Evolutionary conservation across 768 basidiomycete genomes (phyloP).

Genomic region (Kwoniella botswanensis): DNA sequence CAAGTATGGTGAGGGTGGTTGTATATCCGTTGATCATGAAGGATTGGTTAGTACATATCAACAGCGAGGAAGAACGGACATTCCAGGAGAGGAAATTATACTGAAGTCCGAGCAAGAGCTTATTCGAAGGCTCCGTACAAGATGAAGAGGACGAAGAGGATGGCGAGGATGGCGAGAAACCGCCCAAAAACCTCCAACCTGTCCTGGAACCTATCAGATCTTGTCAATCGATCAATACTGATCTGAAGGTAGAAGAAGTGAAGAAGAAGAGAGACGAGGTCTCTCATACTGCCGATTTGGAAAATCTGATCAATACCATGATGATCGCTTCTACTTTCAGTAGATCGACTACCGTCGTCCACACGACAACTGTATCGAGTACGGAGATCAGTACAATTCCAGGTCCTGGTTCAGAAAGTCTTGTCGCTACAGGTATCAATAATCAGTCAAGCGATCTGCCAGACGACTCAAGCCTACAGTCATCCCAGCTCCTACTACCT

Average conservation of each 20-base stretch:
- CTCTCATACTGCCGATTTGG: slow-evolving; percentile 13
- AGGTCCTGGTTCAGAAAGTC: not conserved
- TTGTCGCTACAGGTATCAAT: not conserved
- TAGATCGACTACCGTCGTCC: not conserved
- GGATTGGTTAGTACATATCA: not conserved
- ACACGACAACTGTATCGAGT: not conserved
- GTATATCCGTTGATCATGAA: slow-evolving; percentile 1
- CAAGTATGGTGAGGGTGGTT: not conserved
- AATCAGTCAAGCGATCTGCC: not conserved
- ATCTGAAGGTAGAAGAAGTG: not conserved
- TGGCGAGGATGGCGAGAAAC: not conserved
- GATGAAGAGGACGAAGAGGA: not conserved
- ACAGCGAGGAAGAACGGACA: not conserved
- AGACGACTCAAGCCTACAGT: not conserved
- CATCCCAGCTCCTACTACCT: not conserved
- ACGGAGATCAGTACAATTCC: not conserved
- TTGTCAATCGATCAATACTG: too few species aligned
- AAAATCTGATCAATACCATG: slow-evolving; percentile 16
- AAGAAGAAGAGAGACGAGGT: not conserved
- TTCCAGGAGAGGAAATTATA: too few species aligned
- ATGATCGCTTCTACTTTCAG: not conserved
- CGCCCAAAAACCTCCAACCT: slow-evolving; percentile 1
- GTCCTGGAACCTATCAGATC: not conserved
- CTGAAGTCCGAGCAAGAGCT: too few species aligned
- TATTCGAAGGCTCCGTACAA: not conserved